Evolutionary conservation across 192 early-diverging fungal genomes (phyloP), one percentile per base, ranked within the genome.

Genomic region (Podila clonocystis): DNA sequence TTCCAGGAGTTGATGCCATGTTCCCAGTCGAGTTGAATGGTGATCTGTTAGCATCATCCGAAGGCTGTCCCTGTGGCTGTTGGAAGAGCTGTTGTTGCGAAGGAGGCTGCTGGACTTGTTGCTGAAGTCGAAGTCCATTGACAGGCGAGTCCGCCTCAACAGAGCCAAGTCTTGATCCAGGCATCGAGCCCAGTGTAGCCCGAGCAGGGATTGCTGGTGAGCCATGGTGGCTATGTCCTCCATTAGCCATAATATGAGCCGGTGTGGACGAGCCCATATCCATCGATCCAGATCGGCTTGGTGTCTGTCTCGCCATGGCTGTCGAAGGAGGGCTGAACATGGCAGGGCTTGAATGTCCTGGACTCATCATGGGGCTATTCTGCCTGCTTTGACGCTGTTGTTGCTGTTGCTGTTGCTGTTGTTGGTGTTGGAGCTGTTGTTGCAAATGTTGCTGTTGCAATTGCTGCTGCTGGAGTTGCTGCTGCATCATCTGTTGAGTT

Each of bases 241-340:
- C 59, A 61, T 61, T 61, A 2, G 59, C 30, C 52, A 55, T 55
- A 55, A 45, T 45, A 15, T 45, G 41, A 58, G 55, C 55, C 55
- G 26, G 22, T 26, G n/a, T 58, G n/a, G 55, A n/a, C 0, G 55
- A 26, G 0, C 55, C 55, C 55, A 58, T 58, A 12, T 61, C 59
- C 59, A 61, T 61, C 28, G 59, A 61, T 61, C 59, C 59, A 12
- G 59, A 61, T 61, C 59, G 22, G 26, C 59, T 61, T 6, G 59
- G 59, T 1, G 59, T 33, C 12, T 31, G 30, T 30, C 17, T 31
- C n/a, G n/a, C 22, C n/a, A 55, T n/a, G 52, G 52, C 24, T 55
- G 59, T 30, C 59, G 59, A 26, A 3, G 59, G 59, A 1, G 59
- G 59, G 29, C 59, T 61, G 19, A 61, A 61, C 59, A 61, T 61